These are phyloP conservation scores for Cardamine occulta DNA, from an alignment of 345 rosid genomes.

Conservation along the genomic window DNA sequence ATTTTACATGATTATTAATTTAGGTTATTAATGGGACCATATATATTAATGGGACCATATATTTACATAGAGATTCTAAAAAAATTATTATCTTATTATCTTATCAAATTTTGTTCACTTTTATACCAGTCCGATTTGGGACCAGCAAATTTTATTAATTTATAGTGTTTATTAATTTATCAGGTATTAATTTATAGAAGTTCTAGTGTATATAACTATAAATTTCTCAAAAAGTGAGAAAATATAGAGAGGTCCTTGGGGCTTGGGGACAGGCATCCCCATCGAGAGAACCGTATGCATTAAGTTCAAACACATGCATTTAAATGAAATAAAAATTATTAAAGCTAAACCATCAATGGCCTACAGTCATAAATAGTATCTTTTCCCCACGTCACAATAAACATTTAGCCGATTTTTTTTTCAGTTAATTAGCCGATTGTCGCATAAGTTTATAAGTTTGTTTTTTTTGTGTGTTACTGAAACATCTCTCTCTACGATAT, in stretches of 20 bases:
- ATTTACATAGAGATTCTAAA: no score
- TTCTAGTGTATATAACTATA: constrained; percentile 7
- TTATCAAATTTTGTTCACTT: no score
- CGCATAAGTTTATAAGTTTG: not conserved
- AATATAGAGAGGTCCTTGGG: constrained; percentile 40
- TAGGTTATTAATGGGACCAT: no score
- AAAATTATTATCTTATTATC: no score
- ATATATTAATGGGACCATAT: no score
- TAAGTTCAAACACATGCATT: constrained; percentile 46
- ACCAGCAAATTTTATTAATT: no score
- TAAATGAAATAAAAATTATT: constrained; percentile 25
- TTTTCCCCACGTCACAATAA: not conserved
- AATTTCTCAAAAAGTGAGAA: constrained; percentile 14
- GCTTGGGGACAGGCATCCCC: constrained; percentile 61
- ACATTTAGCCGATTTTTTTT: not conserved
- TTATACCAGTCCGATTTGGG: no score
- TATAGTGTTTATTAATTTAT: no score
- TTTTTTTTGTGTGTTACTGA: not conserved
- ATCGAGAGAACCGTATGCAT: constrained; percentile 56
- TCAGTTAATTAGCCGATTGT: not conserved
- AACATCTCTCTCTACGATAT: not conserved
- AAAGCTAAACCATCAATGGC: constrained; percentile 54
- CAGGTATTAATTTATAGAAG: no score
- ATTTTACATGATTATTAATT: no score
- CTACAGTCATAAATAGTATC: constrained; percentile 16